Evolutionary conservation across 306 rosid genomes (phyloP), one percentile per base, ranked within the genome.

Genomic region (Cercis canadensis): DNA sequence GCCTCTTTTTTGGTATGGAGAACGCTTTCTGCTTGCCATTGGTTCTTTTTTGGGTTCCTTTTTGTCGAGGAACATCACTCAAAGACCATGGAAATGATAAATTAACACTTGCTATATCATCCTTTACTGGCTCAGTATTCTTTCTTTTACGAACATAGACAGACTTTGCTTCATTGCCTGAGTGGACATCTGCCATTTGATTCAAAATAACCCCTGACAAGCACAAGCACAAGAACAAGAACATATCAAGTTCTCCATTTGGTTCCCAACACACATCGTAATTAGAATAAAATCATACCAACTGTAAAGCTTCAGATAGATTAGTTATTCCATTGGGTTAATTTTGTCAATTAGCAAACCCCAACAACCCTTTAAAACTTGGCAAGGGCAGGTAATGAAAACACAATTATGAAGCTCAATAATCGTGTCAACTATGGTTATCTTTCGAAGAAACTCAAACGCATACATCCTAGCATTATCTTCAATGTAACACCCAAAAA

Each of bases 31-130:
- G 9, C 34, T 55, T 13, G 16, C 21, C 24, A 62, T 24, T 21
- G 51, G 68, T 78, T 76, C 80, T 82, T 39, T 51, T 71, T 17
- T 24, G 29, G 1, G 88, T 68, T 43, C 84, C 80, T 56, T 33
- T 15, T 15, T 58, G 62, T 24, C 75, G 74, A 51, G 87, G 83
- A 54, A 67, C 62, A 32, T 50, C 31, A 15, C 58, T 72, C 46
- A 24, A 41, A 58, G 11, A 16, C 18, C 46, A 68, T 6, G 58
- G 53, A 39, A 50, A 56, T 67, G 41, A 51, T 9, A 62, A 46
- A 55, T 18, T 4, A 56, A 13, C 8, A 47, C 64, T 47, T 56
- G 18, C 64, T 15, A 21, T 39, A 36, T 8, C 57, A 61, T 68
- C 44, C 53, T 13, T 53, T 15, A 7, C 11, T 15, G 52, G 18